Base-by-base conservation (phyloP, 768 basidiomycete genomes). In the Lenzites betulinus region DNA sequence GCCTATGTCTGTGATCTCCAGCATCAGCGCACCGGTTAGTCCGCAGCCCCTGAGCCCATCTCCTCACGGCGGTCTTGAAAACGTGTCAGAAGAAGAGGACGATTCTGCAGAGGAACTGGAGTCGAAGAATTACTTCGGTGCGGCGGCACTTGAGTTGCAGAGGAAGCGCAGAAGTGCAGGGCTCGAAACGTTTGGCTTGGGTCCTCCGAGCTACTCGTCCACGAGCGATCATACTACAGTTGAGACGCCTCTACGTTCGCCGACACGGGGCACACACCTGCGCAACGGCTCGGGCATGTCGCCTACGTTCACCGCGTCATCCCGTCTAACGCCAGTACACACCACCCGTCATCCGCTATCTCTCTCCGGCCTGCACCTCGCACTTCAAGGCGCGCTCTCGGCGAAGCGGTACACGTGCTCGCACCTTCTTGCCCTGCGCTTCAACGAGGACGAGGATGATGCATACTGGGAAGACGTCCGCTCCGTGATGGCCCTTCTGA, bases 381-480 rank as follows among this genome's bases (percentile, higher is more conserved):
- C 85, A 2, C 74, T 93, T 4, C 85, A 89, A 57, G 79, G 79
- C n/a, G 86, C 90, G 0, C 64, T 92, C 15, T 79, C 85, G 3
- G 83, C 90, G 18, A 90, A 87, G 64, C 83, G 92, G 15, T 92
- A 90, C 67, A 82, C 91, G 0, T 90, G 88, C 58, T 82, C 92
- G 2, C 90, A 94, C 69, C 78, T 94, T 3, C 78, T 94, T 2
- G 92, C 92, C 4, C 71, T 94, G 50, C 81, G 92, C 1, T 94
- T 94, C 69, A 78, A 75, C 18, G 73, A 73, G 33, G 84, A 83
- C 49, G 89, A 87, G 35, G 89, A 90, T 63, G 86, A 87, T 51
- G 77, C 79, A 6, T 94, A 94, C 65, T 94, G 92, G 92, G 92
- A 93, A 65, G 87, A 93, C 66, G 90, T 90, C 28, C 81, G 88